Base-by-base conservation (phyloP, 805 yeast genomes). In the Candida pseudoglaebosa region DNA sequence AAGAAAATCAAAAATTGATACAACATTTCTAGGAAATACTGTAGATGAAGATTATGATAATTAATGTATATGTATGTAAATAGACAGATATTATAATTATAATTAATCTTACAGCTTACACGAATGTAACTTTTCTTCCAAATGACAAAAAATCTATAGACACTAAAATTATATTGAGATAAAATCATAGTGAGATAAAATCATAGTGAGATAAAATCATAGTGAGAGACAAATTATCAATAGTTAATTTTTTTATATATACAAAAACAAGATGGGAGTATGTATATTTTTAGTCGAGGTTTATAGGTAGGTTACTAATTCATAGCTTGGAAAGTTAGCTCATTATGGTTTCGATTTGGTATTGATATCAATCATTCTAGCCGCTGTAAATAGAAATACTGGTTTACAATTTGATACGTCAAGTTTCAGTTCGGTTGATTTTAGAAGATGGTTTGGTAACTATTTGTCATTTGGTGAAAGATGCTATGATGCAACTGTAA, bases 331-430 rank as follows among this genome's bases (percentile, higher is more conserved):
- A 2, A 77, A 70, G 56, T 48, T 82, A 40, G 58, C 84, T 8
- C 96, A 88, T 61, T 77, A 78, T 49, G 76, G 91, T 0, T 52
- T 88, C 40, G 97, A 90, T 55, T 71, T 89, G 45, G 77, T 90
- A 3, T 67, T 90, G 41, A 66, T 87, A 6, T 85, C 96, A 2
- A 78, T 93, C 57, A 69, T 90, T 10, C 65, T 91, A 32, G 96
- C 97, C 0, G 95, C 95, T 3, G 73, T 90, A 38, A 83, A 87
- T 56, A 75, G 88, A 45, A 80, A 85, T 45, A 84, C 96, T 0
- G 97, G 97, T 0, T 67, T 81, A 34, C 75, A 74, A 43, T 57
- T 80, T 59, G 70, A 77, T 55, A 68, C 81, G 5, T 53, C 65
- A 22, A 56, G 61, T 37, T 68, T 78, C 38, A 77, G 78, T 14